Evolutionary conservation across 2,329 filamentous ascomycete genomes (phyloP).

Genomic region (Coleophoma eucalyptorum): DNA sequence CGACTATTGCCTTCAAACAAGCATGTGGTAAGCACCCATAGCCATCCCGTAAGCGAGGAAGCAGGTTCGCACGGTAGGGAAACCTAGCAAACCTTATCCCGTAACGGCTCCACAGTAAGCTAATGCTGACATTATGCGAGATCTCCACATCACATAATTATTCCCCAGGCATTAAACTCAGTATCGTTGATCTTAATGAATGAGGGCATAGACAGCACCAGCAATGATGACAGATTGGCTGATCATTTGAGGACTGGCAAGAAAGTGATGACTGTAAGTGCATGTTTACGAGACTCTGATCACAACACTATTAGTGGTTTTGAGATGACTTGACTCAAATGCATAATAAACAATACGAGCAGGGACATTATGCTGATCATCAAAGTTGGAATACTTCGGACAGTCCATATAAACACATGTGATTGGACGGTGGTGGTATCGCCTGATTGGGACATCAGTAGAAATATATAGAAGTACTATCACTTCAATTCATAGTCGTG

Average conservation of each 20-base stretch:
- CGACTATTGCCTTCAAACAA: too few relatives aligned
- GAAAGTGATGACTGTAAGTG: not conserved
- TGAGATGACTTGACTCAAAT: not conserved
- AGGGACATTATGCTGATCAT: not conserved
- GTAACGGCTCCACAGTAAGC: not conserved
- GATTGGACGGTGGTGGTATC: too few relatives aligned
- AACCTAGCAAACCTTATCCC: too few relatives aligned
- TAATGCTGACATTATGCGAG: not conserved
- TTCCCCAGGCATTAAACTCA: not conserved
- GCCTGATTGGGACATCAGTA: not conserved
- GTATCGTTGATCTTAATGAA: too few relatives aligned
- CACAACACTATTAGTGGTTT: not conserved
- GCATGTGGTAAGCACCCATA: too few relatives aligned
- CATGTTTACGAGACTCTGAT: not conserved
- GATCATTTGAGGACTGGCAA: not conserved
- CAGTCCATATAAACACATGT: not conserved
- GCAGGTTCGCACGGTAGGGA: too few relatives aligned
- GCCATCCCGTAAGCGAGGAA: too few relatives aligned
- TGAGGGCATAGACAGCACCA: not conserved
- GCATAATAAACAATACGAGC: not conserved
- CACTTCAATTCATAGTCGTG: not conserved
- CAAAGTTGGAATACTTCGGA: not conserved
- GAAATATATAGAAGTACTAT: not conserved
- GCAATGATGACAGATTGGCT: not conserved
- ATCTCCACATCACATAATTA: not conserved